Base-by-base conservation (phyloP, 2,329 filamentous ascomycete species). In the Claviceps fusiformis region DNA sequence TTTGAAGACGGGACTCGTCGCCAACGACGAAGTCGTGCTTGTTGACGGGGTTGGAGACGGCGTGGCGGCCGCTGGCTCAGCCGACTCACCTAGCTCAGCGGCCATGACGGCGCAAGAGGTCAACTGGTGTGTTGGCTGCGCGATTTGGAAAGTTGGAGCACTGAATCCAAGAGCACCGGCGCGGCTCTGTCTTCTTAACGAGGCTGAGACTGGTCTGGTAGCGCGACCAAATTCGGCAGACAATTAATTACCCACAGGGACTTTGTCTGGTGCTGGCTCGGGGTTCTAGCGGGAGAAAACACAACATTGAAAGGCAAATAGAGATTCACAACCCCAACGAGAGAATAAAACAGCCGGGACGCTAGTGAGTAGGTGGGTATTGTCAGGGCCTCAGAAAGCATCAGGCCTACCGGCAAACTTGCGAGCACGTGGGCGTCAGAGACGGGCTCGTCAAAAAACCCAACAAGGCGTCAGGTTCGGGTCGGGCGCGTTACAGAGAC, bases 1-100 rank as follows among this genome's bases (percentile, higher is more conserved):
- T 29, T 5, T 65, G 55, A 53, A 65, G 59, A 45, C 24, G 31
- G 35, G 2, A 15, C 39, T 46, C 37, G 19, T 50, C n/a, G 47
- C 29, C 17, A 19, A 31, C n/a, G 49, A 8, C 6, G 31, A 17
- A 19, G 17, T 15, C 13, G 13, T n/a, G 33, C 33, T 17, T n/a
- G 15, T 17, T n/a, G 15, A 1, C 15, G 15, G 8, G 11, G 6
- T 8, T 33, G n/a, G 33, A 19, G 49, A 13, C 24, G 48, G 9
- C 9, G 24, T n/a, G 15, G 17, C 31, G 13, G 49, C 5, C 15
- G n/a, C 9, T 9, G 24, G 8, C 24, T 41, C 37, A 41, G 13
- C 37, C 3, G 13, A 41, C 13, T 41, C 15, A 13, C 4, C 37
- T 15, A 4, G 37, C 37, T 17, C 37, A 17, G 37, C 13, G 15